Conservation (phyloP, 108 stramenopile species). For the Stephanodiscus triporus region DNA sequence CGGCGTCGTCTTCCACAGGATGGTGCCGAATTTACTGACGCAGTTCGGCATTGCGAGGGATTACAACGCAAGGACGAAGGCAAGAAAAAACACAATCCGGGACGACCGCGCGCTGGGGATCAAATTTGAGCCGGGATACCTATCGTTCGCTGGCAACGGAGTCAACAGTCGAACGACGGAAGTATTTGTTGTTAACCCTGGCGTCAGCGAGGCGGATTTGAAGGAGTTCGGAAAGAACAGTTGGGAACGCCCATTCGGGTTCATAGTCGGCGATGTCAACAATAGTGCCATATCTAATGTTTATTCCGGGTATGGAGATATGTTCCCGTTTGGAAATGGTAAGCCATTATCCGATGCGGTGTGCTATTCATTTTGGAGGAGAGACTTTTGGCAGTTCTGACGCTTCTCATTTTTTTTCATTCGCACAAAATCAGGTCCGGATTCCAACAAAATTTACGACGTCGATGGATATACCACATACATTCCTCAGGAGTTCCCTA, state of each 20-base stretch:
- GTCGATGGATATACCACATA: slow-evolving; percentile 50
- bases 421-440: slow-evolving; percentile 45
- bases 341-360: not conserved
- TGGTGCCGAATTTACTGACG: slow-evolving; percentile 69
- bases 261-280: slow-evolving; percentile 65
- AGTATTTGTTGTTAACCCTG: slow-evolving; percentile 77
- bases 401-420: not conserved
- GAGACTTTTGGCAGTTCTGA: not conserved
- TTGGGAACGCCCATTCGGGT: slow-evolving; percentile 89
- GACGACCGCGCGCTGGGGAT: slow-evolving; percentile 30
- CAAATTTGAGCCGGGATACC: slow-evolving; percentile 34
- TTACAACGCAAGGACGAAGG: slow-evolving; percentile 20
- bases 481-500: slow-evolving; percentile 66
- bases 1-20: slow-evolving; percentile 72
- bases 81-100: slow-evolving; percentile 27
- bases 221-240: slow-evolving; percentile 58
- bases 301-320: slow-evolving; percentile 80
- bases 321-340: slow-evolving; percentile 77
- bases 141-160: slow-evolving; percentile 59
- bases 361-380: too few species aligned
- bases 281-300: slow-evolving; percentile 56
- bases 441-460: slow-evolving; percentile 64
- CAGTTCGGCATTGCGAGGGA: slow-evolving; percentile 59
- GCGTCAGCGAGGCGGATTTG: slow-evolving; percentile 57
- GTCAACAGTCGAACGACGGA: slow-evolving; percentile 75